Percentiles rank a stretch among this genome's conserved stretches.
Conservation (phyloP, 2,329 filamentous ascomycete genomes). For the Diaporthe longicolla region DNA sequence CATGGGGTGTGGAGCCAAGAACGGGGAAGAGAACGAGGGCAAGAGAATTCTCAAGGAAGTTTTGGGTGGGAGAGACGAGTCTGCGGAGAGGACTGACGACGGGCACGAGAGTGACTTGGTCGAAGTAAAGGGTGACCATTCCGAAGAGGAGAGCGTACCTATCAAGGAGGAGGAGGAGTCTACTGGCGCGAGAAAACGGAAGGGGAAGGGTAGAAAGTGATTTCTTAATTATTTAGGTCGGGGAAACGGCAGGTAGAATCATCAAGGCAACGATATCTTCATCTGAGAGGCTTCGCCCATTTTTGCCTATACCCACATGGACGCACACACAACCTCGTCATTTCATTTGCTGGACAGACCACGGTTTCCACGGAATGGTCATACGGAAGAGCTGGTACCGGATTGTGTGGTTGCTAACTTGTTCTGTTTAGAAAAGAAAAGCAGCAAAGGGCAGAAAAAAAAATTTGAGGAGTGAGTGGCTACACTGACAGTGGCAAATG, state of each 20-base stretch:
- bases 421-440: no score
- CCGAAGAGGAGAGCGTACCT: conserved; percentile 9
- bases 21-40: conserved; percentile 85
- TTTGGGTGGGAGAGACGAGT: conserved; percentile 51
- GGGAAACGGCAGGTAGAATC: neutral
- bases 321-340: neutral
- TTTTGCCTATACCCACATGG: neutral
- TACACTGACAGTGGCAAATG: no score
- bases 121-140: conserved; percentile 35
- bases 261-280: neutral
- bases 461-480: no score
- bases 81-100: conserved; percentile 42
- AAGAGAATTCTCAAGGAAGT: conserved; percentile 80
- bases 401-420: neutral
- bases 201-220: conserved; percentile 26
- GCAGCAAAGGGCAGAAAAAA: no score
- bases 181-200: conserved; percentile 12
- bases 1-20: conserved; percentile 84
- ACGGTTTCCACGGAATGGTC: neutral
- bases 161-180: conserved; percentile 22
- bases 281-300: neutral
- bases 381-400: neutral
- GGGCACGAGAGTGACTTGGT: conserved; percentile 41
- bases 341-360: neutral
- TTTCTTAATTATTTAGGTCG: neutral